Evolutionary conservation across 1,139 yeast genomes (phyloP).

Genomic region (Lodderomyces margitis): DNA sequence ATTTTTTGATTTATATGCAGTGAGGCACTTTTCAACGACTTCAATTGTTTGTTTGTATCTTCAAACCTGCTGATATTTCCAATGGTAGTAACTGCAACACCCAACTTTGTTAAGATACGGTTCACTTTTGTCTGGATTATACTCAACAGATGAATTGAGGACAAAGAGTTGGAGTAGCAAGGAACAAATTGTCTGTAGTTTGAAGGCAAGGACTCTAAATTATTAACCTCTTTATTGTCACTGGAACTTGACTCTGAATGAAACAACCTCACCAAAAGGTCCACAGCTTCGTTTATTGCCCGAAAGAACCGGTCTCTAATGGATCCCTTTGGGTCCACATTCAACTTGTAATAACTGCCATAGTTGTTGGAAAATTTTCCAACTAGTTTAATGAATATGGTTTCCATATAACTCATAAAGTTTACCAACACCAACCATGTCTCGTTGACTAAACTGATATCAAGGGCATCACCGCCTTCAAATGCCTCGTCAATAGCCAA

Average conservation of each 20-base stretch:
- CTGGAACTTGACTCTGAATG: constrained; percentile 21
- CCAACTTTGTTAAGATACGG: constrained; percentile 32
- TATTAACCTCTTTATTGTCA: constrained; percentile 21
- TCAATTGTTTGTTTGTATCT: constrained; percentile 40
- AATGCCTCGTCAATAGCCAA: constrained; percentile 33
- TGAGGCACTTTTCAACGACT: constrained; percentile 34
- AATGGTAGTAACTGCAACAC: constrained; percentile 30
- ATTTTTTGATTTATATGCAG: constrained; percentile 37
- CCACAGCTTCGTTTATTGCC: constrained; percentile 27
- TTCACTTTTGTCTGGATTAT: constrained; percentile 31
- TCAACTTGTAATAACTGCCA: constrained; percentile 28
- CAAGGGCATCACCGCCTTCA: constrained; percentile 41
- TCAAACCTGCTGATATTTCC: constrained; percentile 34
- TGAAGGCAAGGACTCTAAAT: constrained; percentile 36
- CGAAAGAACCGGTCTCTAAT: constrained; percentile 29
- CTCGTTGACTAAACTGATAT: constrained; percentile 44
- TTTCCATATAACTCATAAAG: constrained; percentile 36
- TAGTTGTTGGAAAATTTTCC: constrained; percentile 40
- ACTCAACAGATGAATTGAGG: constrained; percentile 38
- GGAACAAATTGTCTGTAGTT: constrained; percentile 42
- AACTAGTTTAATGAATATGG: constrained; percentile 29
- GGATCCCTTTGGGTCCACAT: constrained; percentile 31
- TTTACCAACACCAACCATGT: constrained; percentile 45
- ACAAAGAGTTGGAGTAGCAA: constrained; percentile 41
- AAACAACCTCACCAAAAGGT: constrained; percentile 31